phyloP scores from a whole-genome alignment of 176 grass and related monocot genomes.

The Chrysopogon serrulatus region DNA sequence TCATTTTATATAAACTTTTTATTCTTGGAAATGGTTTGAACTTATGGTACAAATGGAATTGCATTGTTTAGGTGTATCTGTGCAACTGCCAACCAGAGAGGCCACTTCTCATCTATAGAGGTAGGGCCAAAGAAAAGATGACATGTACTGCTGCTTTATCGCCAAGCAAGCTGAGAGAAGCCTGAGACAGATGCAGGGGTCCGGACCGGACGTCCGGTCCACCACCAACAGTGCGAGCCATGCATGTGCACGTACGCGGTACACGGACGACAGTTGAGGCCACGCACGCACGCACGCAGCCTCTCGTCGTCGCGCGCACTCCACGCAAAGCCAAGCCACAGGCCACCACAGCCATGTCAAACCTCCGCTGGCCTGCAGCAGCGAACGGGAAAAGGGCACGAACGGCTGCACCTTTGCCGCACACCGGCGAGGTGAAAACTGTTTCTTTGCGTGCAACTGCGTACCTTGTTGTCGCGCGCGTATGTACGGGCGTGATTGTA shows the following conservation, averaged over 20 bases:
- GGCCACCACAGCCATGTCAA: slow-evolving; percentile 5
- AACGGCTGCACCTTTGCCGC: too few species aligned
- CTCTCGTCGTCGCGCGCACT: slow-evolving; percentile 12
- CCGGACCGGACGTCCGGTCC: too few species aligned
- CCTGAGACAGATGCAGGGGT: not conserved
- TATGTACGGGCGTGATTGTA: not conserved
- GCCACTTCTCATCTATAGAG: not conserved
- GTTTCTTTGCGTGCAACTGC: not conserved
- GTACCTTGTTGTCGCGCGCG: not conserved
- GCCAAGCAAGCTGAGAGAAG: too few species aligned
- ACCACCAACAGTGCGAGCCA: not conserved
- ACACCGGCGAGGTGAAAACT: not conserved
- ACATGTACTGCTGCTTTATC: not conserved
- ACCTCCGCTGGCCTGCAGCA: not conserved
- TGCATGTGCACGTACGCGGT: not conserved
- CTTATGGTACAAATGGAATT: not conserved
- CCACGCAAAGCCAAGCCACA: slow-evolving; percentile 8
- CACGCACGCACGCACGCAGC: not conserved
- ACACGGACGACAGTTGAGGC: not conserved
- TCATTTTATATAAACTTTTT: not conserved
- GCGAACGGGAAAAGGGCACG: not conserved
- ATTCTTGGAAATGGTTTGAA: not conserved
- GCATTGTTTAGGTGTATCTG: not conserved
- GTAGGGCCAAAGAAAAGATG: not conserved
- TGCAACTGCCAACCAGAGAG: not conserved